Evolutionary conservation across 2,329 filamentous ascomycete genomes (phyloP).

Genomic region (Colletotrichum shisoi): DNA sequence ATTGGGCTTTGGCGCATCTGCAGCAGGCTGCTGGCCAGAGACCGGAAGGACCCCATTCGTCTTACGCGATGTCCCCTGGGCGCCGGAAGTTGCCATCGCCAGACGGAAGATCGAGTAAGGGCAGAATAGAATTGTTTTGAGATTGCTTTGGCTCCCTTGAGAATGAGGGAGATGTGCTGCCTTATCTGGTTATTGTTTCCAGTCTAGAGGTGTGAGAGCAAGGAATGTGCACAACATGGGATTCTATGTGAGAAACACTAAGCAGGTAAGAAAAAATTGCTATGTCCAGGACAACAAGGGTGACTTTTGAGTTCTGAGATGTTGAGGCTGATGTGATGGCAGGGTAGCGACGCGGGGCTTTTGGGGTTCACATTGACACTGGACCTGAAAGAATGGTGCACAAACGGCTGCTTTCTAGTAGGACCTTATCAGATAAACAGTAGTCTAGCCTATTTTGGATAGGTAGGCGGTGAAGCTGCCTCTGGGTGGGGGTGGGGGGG

Average conservation of each 20-base stretch:
- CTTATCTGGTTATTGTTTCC: constrained; percentile 28
- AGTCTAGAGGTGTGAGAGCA: constrained; percentile 1
- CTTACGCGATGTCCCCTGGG: constrained; percentile 45
- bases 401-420: constrained; percentile 14
- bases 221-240: neutral
- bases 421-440: constrained; percentile 30
- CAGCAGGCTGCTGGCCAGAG: constrained; percentile 54
- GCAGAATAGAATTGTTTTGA: constrained; percentile 1
- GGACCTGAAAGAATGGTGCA: constrained; percentile 37
- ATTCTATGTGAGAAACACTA: neutral
- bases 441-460: constrained; percentile 13
- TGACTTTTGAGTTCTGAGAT: neutral
- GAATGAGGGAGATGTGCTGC: constrained; percentile 5
- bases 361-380: constrained; percentile 24
- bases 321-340: constrained; percentile 16
- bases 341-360: constrained; percentile 31
- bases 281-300: constrained; percentile 18
- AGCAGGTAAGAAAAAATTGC: neutral
- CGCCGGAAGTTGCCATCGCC: constrained; percentile 33
- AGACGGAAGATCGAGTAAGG: constrained; percentile 3
- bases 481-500: neutral
- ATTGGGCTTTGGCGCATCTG: constrained; percentile 50
- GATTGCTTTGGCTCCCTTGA: neutral
- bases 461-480: constrained; percentile 9
- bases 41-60: constrained; percentile 64